A percentile compares a stretch with the other conserved stretches of the same genome.
Conservation (phyloP, 2,329 filamentous ascomycete species). For the Pseudocercospora macadamiae region DNA sequence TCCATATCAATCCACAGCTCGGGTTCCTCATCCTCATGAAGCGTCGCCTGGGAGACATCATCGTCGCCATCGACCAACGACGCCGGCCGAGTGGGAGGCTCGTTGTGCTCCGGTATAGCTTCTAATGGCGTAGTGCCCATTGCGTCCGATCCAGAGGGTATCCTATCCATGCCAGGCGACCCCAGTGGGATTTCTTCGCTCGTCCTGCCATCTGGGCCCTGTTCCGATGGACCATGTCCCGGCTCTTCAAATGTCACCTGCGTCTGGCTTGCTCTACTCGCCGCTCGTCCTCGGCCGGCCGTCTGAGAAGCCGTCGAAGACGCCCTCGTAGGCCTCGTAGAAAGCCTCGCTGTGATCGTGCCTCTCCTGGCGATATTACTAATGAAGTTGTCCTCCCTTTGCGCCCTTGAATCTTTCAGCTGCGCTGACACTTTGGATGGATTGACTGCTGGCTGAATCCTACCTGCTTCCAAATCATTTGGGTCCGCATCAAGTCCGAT, state of each 20-base stretch:
- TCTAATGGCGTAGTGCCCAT: slow-evolving; percentile 3
- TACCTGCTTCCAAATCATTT: slow-evolving; percentile 48
- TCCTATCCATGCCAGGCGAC: slow-evolving; percentile 11
- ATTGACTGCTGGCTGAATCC: slow-evolving; percentile 43
- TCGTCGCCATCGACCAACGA: slow-evolving; percentile 9
- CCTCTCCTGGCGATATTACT: slow-evolving; percentile 26
- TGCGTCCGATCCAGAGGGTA: slow-evolving; percentile 7
- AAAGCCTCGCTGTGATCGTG: slow-evolving; percentile 21
- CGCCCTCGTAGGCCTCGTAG: slow-evolving; percentile 25
- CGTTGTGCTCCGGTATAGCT: slow-evolving; percentile 20
- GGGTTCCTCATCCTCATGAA: slow-evolving; percentile 41
- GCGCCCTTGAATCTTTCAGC: slow-evolving; percentile 49
- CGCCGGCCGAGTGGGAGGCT: slow-evolving; percentile 11
- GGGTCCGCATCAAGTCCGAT: slow-evolving; percentile 45
- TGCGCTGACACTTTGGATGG: slow-evolving; percentile 48
- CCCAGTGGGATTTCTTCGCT: not conserved
- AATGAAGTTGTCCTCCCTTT: slow-evolving; percentile 38
- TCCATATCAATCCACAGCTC: slow-evolving; percentile 48
- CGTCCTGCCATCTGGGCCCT: slow-evolving; percentile 15
- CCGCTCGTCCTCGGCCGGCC: slow-evolving; percentile 19
- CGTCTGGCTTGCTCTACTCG: slow-evolving; percentile 17
- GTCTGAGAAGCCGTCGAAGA: slow-evolving; percentile 30
- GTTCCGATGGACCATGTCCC: not conserved
- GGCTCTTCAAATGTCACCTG: slow-evolving; percentile 35
- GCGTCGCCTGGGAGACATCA: slow-evolving; percentile 31